Base-by-base conservation (phyloP, 306 rosid species). In the Bauhinia variegata region DNA sequence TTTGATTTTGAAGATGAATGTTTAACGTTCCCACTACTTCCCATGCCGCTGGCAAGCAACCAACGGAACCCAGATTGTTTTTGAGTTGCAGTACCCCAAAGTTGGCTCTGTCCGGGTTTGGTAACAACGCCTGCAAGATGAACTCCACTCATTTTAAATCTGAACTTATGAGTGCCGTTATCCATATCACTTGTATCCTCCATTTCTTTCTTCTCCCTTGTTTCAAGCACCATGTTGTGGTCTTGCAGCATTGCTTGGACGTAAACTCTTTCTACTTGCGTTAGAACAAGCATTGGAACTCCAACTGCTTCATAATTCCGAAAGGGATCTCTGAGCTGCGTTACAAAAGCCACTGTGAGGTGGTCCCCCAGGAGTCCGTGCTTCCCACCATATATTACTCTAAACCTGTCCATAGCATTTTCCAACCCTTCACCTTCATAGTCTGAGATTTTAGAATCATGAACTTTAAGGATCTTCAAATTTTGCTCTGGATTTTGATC, bases 271-370 rank as follows among this genome's bases (percentile, higher is more conserved):
- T 83, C 84, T 5, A 57, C 87, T 77, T 80, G 88, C 68, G 86
- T 75, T 67, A 91, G 51, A 46, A 80, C 84, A 67, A 87, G 82
- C 87, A 88, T 83, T 19, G 92, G 91, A 48, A 76, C 65, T 0
- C 91, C 92, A 63, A 88, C 92, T 19, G 91, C 79, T 75, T 84
- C 95, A 37, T 80, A 79, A 67, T 84, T 88, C 49, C 89, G 67
- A 14, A 67, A 66, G 48, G 88, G 86, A 69, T 91, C 87, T 74
- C 92, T 79, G 23, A 86, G 92, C 78, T 84, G 96, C 70, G 86
- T 77, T 79, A 28, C 58, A 43, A 78, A 74, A 68, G 87, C 85
- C 43, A 86, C 72, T 7, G 84, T 82, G 60, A 79, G 72, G 68
- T 80, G 76, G 79, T 87, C 77, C 65, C 84, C 92, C 65, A 91